A percentile compares a stretch with the other conserved stretches of the same genome.
Evolutionary conservation across 345 rosid species (phyloP).

Genomic region (Populus alba): DNA sequence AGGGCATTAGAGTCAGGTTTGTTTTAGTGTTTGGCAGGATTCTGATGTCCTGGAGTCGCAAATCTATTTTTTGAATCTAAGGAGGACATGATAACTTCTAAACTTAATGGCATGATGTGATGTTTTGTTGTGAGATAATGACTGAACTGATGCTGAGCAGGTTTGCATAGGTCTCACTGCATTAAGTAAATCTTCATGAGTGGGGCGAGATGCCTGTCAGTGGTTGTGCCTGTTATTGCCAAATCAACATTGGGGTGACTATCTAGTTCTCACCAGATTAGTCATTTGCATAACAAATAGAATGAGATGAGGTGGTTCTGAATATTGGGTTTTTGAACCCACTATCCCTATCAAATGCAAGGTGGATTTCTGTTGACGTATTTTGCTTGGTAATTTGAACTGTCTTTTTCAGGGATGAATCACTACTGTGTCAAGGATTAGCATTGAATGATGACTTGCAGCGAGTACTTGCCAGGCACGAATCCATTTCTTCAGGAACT

Average conservation of each 20-base stretch:
- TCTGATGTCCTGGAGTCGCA: not conserved
- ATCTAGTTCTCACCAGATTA: not conserved
- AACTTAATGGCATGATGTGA: not conserved
- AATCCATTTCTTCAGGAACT: constrained; percentile 74
- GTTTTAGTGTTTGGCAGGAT: not conserved
- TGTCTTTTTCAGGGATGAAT: constrained; percentile 74
- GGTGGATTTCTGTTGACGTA: not conserved
- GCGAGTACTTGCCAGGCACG: constrained; percentile 83
- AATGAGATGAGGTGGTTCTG: not conserved
- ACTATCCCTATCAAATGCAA: not conserved
- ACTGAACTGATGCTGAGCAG: not conserved
- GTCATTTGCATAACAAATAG: not conserved
- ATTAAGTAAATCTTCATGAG: not conserved
- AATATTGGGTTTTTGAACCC: not conserved
- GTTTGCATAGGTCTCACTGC: not conserved
- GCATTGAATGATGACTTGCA: constrained; percentile 96
- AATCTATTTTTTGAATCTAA: not conserved
- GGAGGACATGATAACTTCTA: not conserved
- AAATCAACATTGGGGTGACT: not conserved
- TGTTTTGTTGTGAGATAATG: not conserved
- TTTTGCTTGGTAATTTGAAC: not conserved
- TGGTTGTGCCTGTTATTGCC: not conserved
- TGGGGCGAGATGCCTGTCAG: not conserved
- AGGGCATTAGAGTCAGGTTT: not conserved
- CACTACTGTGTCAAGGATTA: constrained; percentile 84